Percentiles rank a stretch among this genome's conserved stretches.
Conservation (phyloP, 768 basidiomycete species). For the Agaricus blazei region DNA sequence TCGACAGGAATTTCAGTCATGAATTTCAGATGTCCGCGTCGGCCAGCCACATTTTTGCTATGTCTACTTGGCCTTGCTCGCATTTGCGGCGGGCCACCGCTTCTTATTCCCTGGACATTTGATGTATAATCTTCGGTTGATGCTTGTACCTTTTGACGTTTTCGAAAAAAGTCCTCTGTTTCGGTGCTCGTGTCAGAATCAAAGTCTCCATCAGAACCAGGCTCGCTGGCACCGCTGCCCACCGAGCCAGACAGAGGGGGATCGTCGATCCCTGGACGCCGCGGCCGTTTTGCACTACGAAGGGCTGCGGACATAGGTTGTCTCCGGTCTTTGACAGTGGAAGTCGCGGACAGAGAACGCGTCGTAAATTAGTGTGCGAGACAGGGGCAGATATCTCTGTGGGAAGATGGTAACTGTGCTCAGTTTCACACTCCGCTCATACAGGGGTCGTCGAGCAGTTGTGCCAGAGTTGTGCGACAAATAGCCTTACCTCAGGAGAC, state of each 20-base stretch:
- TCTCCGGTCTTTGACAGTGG: too few species aligned
- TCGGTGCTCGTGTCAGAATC: background rate
- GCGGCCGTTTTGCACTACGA: background rate
- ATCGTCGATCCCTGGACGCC: background rate
- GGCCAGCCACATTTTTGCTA: conserved; percentile 11
- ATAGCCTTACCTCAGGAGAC: too few species aligned
- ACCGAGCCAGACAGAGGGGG: background rate
- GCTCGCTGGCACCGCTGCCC: background rate
- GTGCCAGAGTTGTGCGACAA: too few species aligned
- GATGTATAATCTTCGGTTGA: background rate
- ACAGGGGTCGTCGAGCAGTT: too few species aligned
- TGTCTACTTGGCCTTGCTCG: background rate
- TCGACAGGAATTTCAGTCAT: conserved; percentile 31
- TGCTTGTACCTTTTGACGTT: background rate
- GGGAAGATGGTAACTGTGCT: too few species aligned
- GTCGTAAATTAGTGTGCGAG: too few species aligned
- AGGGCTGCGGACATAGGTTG: background rate
- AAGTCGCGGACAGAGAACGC: too few species aligned
- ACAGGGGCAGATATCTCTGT: too few species aligned
- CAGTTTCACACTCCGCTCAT: too few species aligned
- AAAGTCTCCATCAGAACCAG: background rate
- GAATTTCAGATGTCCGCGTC: conserved; percentile 18
- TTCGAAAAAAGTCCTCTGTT: background rate
- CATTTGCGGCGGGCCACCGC: background rate
- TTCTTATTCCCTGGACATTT: background rate